Base-by-base conservation (phyloP, 2,329 filamentous ascomycete species). In the Aspergillus unguis region DNA sequence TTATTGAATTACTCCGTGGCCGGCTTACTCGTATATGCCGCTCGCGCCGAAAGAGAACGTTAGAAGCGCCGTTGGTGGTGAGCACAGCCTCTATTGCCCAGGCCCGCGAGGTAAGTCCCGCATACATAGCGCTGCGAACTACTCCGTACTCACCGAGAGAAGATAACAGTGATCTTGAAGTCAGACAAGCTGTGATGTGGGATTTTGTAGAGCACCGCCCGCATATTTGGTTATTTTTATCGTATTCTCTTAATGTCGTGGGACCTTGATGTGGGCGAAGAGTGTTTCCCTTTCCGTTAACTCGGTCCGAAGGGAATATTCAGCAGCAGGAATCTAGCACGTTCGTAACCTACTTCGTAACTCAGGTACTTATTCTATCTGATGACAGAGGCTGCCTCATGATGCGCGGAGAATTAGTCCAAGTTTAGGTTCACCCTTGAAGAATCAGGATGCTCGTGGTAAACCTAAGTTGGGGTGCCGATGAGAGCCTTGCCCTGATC, bases 401-500 rank as follows among this genome's bases (percentile, higher is more conserved):
- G 44, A 48, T 41, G 23, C 47, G 44, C 10, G 6, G 25, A 17
- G 29, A 42, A 37, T 3, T 23, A 10, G 28, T 6, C 27, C 26
- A 36, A 43, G 23, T 49, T 33, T 37, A 49, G 38, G 32, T 31
- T 49, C 11, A 43, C 11, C 35, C 3, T 40, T 51, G 49, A 47
- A 52, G 49, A 42, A 46, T 28, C 35, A 11, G 35, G 36, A 17
- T 17, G 17, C 17, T 17, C 17, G 17, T 17, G 17, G 17, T 17
- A 17, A 17, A 17, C 17, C 17, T 17, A 17, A 17, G 17, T 17
- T 17, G 17, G 17, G 17, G 17, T 17, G 11, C 8, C 31, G 28
- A 10, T 17, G 40, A 50, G 52, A 50, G 48, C 48, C 44, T 48
- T 44, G 33, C 35, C n/a, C 11, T 49, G 28, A 44, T 49, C 47